These are phyloP conservation scores for Kitagawia praeruptora DNA, from an alignment of 129 eudicot genomes.

Conservation along the genomic window DNA sequence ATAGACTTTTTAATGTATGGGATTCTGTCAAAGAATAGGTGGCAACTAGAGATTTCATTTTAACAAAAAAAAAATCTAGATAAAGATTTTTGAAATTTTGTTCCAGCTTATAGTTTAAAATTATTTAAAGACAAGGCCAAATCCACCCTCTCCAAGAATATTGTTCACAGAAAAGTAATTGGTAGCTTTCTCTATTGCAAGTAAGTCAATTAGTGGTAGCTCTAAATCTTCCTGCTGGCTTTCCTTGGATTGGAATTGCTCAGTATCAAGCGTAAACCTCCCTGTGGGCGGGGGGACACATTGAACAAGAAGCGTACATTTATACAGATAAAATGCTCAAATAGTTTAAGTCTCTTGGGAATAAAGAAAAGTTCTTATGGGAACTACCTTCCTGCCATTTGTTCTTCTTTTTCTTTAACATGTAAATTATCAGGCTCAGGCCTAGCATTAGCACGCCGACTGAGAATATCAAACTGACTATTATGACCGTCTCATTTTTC, in stretches of 20 bases:
- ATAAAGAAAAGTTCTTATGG: not conserved
- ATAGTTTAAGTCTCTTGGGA: not conserved
- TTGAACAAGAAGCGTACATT: too few species aligned
- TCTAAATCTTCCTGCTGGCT: slow-evolving; percentile 40
- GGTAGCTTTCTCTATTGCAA: slow-evolving; percentile 35
- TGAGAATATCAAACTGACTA: slow-evolving; percentile 9
- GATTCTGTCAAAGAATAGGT: too few species aligned
- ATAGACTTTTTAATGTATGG: too few species aligned
- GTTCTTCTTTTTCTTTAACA: slow-evolving; percentile 25
- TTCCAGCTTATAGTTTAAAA: too few species aligned
- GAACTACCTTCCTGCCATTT: not conserved
- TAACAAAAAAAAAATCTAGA: too few species aligned
- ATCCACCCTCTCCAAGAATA: slow-evolving; percentile 64
- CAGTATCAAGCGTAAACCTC: slow-evolving; percentile 19
- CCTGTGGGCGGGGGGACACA: slow-evolving; percentile 1
- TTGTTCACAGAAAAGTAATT: slow-evolving; percentile 32
- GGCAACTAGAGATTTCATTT: too few species aligned
- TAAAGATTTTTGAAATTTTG: too few species aligned
- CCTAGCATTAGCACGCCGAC: slow-evolving; percentile 5
- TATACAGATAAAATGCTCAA: not conserved
- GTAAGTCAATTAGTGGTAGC: slow-evolving; percentile 30
- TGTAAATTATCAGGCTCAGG: slow-evolving; percentile 13
- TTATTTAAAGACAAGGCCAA: slow-evolving; percentile 34
- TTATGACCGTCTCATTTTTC: not conserved
- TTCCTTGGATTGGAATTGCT: slow-evolving; percentile 21